phyloP scores from a whole-genome alignment of 73 alveolate genomes.

The Paramecium sexaurelia region DNA sequence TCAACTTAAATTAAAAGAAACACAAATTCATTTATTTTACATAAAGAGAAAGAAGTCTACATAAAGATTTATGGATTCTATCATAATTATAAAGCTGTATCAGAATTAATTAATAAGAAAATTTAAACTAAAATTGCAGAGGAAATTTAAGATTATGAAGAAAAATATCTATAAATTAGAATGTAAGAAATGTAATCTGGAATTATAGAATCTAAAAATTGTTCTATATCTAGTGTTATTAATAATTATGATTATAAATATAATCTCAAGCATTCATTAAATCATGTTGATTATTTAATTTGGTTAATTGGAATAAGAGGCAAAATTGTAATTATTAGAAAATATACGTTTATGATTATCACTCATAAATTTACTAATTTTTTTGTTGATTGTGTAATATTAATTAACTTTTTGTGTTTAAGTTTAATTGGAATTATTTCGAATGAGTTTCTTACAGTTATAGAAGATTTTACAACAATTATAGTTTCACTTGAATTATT shows the following conservation, averaged over 20 bases:
- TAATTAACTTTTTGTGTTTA: background rate
- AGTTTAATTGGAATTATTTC: background rate
- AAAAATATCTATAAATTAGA: background rate
- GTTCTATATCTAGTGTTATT: background rate
- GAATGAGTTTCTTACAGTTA: background rate
- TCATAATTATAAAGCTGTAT: constrained; percentile 11
- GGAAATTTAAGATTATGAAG: background rate
- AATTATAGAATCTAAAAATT: background rate
- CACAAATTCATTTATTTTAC: background rate
- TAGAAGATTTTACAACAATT: constrained; percentile 42
- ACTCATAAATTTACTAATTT: background rate
- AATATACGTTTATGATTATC: background rate
- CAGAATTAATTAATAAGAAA: background rate
- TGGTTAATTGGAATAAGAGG: constrained; percentile 30
- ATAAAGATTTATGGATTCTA: constrained; percentile 4
- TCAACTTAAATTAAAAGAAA: background rate
- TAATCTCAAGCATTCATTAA: background rate
- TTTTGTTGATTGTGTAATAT: background rate
- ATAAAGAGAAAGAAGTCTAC: background rate
- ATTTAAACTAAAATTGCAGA: background rate
- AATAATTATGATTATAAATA: background rate
- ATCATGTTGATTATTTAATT: background rate
- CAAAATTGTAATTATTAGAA: background rate
- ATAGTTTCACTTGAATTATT: background rate
- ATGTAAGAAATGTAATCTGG: background rate